A percentile compares a stretch with the other conserved stretches of the same genome.
These are phyloP conservation scores for Pleomassaria siparia DNA, from an alignment of 2,329 filamentous ascomycete species.

Conservation along the genomic window DNA sequence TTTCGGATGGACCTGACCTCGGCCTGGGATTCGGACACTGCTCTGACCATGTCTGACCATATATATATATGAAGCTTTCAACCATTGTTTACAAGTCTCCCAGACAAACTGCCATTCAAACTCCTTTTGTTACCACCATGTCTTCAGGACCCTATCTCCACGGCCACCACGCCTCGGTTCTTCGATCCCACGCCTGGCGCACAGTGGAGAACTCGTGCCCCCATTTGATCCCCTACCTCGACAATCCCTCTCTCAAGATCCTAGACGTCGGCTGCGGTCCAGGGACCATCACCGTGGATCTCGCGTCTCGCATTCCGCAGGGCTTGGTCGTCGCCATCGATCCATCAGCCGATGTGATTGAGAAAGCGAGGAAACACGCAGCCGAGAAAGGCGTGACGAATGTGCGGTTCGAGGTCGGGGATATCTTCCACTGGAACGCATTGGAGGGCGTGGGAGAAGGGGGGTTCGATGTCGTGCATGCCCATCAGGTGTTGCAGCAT, in stretches of 20 bases:
- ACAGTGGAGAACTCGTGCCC: slow-evolving; percentile 49
- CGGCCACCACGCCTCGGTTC: slow-evolving; percentile 45
- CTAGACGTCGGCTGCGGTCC: slow-evolving; percentile 53
- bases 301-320: slow-evolving; percentile 47
- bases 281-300: slow-evolving; percentile 50
- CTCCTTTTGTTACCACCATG: not conserved
- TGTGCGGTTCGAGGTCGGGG: slow-evolving; percentile 43
- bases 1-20: slow-evolving; percentile 2
- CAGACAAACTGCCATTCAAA: not conserved
- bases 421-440: slow-evolving; percentile 48
- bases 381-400: slow-evolving; percentile 40
- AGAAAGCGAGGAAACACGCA: slow-evolving; percentile 43
- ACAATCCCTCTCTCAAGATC: slow-evolving; percentile 34
- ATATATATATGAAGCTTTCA: not conserved
- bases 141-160: slow-evolving; percentile 39
- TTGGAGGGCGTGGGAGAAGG: slow-evolving; percentile 42
- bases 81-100: not conserved
- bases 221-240: slow-evolving; percentile 38
- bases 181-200: slow-evolving; percentile 49
- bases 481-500: slow-evolving; percentile 61
- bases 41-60: not conserved
- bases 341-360: slow-evolving; percentile 46
- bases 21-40: not conserved
- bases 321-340: slow-evolving; percentile 51
- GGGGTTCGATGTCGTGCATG: slow-evolving; percentile 62